Evolutionary conservation across 2,329 filamentous ascomycete genomes (phyloP).

Genomic region (Colletotrichum graminicola): DNA sequence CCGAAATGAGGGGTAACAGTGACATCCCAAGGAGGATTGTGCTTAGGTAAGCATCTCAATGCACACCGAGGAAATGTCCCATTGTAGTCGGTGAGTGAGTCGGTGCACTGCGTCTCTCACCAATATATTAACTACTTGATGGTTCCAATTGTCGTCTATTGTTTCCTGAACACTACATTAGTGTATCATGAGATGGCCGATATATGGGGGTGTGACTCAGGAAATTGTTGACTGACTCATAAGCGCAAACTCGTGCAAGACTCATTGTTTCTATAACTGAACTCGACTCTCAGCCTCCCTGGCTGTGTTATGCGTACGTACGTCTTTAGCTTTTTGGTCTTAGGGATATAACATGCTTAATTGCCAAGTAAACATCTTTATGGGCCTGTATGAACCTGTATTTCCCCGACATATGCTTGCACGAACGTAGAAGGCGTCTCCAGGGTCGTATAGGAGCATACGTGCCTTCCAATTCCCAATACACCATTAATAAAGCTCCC

Average conservation of each 20-base stretch:
- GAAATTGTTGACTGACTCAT: neutral
- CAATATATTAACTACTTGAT: neutral
- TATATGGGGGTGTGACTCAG: neutral
- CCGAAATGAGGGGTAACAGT: slow-evolving; percentile 29
- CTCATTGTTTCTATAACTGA: neutral
- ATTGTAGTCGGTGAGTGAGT: slow-evolving; percentile 24
- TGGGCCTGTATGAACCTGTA: too few relatives aligned
- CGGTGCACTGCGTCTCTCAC: neutral
- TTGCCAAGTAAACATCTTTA: too few relatives aligned
- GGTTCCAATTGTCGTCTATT: neutral
- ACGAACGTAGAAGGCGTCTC: too few relatives aligned
- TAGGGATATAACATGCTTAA: too few relatives aligned
- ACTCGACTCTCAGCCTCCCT: neutral
- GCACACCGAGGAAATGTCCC: neutral
- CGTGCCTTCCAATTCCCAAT: too few relatives aligned
- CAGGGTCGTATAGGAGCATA: too few relatives aligned
- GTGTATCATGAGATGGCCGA: neutral
- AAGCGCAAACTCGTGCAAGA: neutral
- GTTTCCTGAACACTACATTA: neutral
- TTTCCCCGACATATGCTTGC: too few relatives aligned
- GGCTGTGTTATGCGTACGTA: too few relatives aligned
- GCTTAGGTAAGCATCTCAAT: neutral
- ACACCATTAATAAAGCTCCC: too few relatives aligned
- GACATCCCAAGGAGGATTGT: slow-evolving; percentile 10
- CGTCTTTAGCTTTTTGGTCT: neutral